Conservation (phyloP, 441 rosid genomes). For the Eutrema salsugineum region DNA sequence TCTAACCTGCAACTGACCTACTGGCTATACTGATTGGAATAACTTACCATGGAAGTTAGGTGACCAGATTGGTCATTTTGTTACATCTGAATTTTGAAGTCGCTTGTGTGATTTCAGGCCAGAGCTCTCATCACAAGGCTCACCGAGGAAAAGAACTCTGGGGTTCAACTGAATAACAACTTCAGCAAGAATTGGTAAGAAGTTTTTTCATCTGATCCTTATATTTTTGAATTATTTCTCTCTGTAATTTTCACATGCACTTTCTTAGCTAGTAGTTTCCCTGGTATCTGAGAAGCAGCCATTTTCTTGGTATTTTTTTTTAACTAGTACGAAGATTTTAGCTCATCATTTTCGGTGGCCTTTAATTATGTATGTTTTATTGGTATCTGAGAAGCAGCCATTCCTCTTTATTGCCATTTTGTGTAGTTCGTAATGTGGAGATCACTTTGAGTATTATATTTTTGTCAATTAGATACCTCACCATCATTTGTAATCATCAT, state of each 20-base stretch:
- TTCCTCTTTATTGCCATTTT: too few species aligned
- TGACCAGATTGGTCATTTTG: neutral
- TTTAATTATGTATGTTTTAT: neutral
- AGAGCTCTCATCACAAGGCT: constrained; percentile 55
- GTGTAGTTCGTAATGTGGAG: too few species aligned
- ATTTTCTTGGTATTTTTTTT: neutral
- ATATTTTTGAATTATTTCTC: neutral
- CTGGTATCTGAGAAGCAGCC: neutral
- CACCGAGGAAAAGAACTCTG: constrained; percentile 63
- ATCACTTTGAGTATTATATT: too few species aligned
- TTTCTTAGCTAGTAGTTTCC: neutral
- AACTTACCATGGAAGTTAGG: neutral
- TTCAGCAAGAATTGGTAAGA: constrained; percentile 79
- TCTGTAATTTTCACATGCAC: neutral
- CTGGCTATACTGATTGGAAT: neutral
- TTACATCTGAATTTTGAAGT: neutral
- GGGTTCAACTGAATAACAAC: constrained; percentile 53
- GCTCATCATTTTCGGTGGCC: neutral
- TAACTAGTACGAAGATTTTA: neutral
- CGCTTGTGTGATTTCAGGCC: constrained; percentile 46
- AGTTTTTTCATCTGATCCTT: neutral
- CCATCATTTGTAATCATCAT: too few species aligned
- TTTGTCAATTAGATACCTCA: too few species aligned
- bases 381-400: too few species aligned
- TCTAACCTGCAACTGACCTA: neutral